These are phyloP conservation scores for Clonostachys byssicola DNA, from an alignment of 2,329 filamentous ascomycete genomes.

Conservation along the genomic window DNA sequence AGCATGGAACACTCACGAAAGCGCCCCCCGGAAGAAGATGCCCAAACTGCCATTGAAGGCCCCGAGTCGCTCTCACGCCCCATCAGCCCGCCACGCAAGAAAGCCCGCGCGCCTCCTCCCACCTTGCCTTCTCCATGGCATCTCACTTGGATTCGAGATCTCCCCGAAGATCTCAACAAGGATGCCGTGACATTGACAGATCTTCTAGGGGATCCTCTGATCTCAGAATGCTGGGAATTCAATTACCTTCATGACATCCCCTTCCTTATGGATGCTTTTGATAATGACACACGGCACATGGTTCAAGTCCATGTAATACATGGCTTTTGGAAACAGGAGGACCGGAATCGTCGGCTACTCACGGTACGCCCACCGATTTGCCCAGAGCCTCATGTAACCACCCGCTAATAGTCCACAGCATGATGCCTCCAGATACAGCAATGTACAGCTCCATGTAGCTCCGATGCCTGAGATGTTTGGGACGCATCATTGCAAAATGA, in stretches of 20 bases:
- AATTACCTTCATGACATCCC: conserved; percentile 61
- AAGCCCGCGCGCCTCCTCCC: conserved; percentile 2
- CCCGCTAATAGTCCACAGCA: conserved; percentile 35
- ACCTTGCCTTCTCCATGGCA: conserved; percentile 60
- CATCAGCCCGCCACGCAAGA: conserved; percentile 40
- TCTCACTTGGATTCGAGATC: conserved; percentile 64
- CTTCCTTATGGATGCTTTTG: conserved; percentile 51
- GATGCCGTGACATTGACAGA: conserved; percentile 64
- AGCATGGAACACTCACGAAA: conserved; percentile 19
- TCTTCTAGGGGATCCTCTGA: conserved; percentile 69
- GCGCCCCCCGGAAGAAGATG: conserved; percentile 15
- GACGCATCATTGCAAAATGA: conserved; percentile 85
- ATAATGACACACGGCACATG: conserved; percentile 40
- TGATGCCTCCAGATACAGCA: conserved; percentile 55
- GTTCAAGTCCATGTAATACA: conserved; percentile 54
- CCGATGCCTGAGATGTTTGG: conserved; percentile 83
- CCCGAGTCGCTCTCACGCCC: conserved; percentile 24
- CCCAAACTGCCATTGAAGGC: conserved; percentile 1
- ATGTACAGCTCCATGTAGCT: conserved; percentile 68
- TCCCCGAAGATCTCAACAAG: conserved; percentile 54
- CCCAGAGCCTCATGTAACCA: background rate
- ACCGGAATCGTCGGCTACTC: conserved; percentile 50
- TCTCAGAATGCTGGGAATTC: conserved; percentile 68
- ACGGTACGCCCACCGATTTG: conserved; percentile 34
- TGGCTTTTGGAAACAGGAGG: conserved; percentile 65